Evolutionary conservation across 495 filamentous ascomycete genomes (phyloP), one percentile per base, ranked within the genome.

Genomic region (Neurospora cerealis): DNA sequence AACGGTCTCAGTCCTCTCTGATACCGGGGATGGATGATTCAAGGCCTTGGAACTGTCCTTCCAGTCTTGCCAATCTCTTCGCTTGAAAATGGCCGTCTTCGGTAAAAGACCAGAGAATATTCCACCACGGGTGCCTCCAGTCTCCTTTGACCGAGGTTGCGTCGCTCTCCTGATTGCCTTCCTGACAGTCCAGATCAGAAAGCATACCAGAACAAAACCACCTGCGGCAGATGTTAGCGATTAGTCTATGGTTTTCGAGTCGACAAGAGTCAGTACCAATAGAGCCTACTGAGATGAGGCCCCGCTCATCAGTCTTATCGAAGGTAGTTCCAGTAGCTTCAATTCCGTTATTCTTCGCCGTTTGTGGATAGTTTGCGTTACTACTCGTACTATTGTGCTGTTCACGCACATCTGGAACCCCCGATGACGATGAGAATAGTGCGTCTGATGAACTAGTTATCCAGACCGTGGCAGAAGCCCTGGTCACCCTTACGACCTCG

Each of bases 231-330:
- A 24, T 75, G 44, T 73, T 54, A 77, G 70, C 38, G 21, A 6
- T 54, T 54, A 13, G n/a, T 54, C 46, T 24, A 32, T 44, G 15
- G 13, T 19, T 70, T 44, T 17, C 8, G 4, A 54, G 15, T 9
- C 2, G 9, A 32, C n/a, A 17, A 21, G 19, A 4, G 38, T 17
- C 3, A 38, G 6, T 79, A 88, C 86, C 85, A 73, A 88, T 87
- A 21, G 85, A 79, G 21, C 86, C 85, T 15, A 81, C 81, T 38
- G 85, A 85, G 73, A 88, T 82, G 71, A 87, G 73, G 19, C 83
- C 74, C 39, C 82, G 81, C 74, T 88, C 83, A 9, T 81, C 79
- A 69, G 79, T 81, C 13, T 78, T 76, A 75, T 81, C 78, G 54
- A 85, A 74, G 0, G 78, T 76, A 1, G 73, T 69, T 8, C 48